These are phyloP conservation scores for Boeremia exigua DNA, from an alignment of 2,329 filamentous ascomycete species.

Conservation along the genomic window DNA sequence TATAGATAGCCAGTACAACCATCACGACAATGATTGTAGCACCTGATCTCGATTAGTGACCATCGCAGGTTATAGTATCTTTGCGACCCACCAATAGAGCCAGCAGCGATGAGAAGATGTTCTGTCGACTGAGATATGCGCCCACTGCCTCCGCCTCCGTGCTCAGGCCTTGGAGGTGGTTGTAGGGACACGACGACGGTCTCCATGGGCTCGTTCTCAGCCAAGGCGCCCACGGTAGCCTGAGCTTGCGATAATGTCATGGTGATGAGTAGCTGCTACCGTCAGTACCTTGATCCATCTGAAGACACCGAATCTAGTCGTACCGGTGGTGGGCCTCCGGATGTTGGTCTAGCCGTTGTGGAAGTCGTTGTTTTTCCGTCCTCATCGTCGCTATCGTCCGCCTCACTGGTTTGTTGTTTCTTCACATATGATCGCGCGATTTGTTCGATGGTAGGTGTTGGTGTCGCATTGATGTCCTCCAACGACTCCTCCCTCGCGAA, in stretches of 20 bases:
- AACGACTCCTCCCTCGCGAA: slow-evolving; percentile 17
- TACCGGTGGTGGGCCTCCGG: slow-evolving; percentile 29
- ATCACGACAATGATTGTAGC: slow-evolving; percentile 49
- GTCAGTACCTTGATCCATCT: slow-evolving; percentile 20
- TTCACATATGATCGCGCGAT: slow-evolving; percentile 20
- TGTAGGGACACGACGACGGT: slow-evolving; percentile 36
- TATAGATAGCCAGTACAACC: slow-evolving; percentile 44
- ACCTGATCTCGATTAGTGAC: slow-evolving; percentile 35
- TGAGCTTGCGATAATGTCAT: slow-evolving; percentile 26
- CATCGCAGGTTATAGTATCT: neutral
- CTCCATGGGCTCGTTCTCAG: slow-evolving; percentile 31
- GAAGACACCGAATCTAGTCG: neutral
- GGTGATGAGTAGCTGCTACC: slow-evolving; percentile 29
- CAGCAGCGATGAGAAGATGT: slow-evolving; percentile 49
- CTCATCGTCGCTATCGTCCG: slow-evolving; percentile 16
- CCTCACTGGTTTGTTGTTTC: slow-evolving; percentile 19
- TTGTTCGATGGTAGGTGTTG: slow-evolving; percentile 28
- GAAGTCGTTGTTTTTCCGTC: slow-evolving; percentile 19
- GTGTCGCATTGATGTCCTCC: slow-evolving; percentile 15
- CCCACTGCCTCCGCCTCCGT: slow-evolving; percentile 22
- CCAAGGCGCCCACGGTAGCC: slow-evolving; percentile 26
- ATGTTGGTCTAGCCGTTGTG: slow-evolving; percentile 20
- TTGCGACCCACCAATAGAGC: slow-evolving; percentile 44
- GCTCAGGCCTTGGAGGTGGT: slow-evolving; percentile 21
- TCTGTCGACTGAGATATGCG: slow-evolving; percentile 48